phyloP scores from a whole-genome alignment of 2,329 filamentous ascomycete genomes.

The Camillea tinctor region DNA sequence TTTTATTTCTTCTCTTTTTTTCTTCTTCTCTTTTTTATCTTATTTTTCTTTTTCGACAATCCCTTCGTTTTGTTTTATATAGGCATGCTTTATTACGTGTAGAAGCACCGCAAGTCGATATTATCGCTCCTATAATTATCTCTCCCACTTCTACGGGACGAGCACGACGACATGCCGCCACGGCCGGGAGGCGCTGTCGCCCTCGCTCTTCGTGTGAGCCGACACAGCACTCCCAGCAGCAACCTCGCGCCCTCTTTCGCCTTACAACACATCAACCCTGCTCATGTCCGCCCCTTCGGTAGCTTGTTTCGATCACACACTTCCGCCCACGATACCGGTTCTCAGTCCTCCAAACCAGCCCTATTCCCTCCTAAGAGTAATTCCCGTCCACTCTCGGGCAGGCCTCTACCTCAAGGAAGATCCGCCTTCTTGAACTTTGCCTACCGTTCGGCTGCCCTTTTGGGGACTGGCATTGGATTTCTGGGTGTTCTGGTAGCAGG shows the following conservation, averaged over 20 bases:
- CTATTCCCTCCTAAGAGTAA: conserved; percentile 26
- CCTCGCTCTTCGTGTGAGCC: conserved; percentile 20
- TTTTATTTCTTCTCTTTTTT: no score
- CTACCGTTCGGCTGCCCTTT: conserved; percentile 67
- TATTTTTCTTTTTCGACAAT: no score
- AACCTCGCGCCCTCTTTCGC: conserved; percentile 4
- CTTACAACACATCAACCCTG: conserved; percentile 3
- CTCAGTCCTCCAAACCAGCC: conserved; percentile 14
- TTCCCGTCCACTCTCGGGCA: conserved; percentile 49
- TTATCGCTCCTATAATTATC: conserved; percentile 13
- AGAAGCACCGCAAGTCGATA: neutral
- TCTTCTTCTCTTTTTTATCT: no score
- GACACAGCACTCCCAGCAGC: conserved; percentile 17
- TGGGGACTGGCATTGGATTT: conserved; percentile 74
- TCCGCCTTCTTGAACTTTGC: conserved; percentile 56
- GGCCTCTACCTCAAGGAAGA: conserved; percentile 48
- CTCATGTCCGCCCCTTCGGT: conserved; percentile 19
- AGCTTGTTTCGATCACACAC: conserved; percentile 17
- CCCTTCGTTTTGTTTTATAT: no score
- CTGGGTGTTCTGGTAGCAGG: conserved; percentile 67
- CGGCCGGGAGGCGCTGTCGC: conserved; percentile 24
- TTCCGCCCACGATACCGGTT: conserved; percentile 5
- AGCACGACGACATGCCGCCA: conserved; percentile 23
- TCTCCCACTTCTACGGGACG: conserved; percentile 10
- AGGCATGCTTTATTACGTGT: no score